These are phyloP conservation scores for Bauhinia variegata DNA, from an alignment of 306 rosid genomes.

Conservation along the genomic window DNA sequence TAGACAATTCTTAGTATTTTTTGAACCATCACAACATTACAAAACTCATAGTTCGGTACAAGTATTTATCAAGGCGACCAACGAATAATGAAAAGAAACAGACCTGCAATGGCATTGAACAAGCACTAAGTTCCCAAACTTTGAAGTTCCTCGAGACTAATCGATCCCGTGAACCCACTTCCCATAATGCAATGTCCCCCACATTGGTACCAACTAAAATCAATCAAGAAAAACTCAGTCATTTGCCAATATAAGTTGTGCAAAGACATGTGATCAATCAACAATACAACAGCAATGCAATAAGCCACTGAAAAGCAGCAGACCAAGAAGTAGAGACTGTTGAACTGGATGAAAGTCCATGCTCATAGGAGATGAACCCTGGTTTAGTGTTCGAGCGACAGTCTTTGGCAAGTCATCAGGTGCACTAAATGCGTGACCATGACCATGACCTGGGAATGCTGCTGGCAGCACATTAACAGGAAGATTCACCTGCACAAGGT, in stretches of 20 bases:
- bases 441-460: slow-evolving; percentile 66
- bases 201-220: slow-evolving; percentile 88
- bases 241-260: slow-evolving; percentile 27
- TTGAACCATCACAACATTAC: slow-evolving; percentile 24
- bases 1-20: slow-evolving; percentile 36
- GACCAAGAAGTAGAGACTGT: slow-evolving; percentile 53
- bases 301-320: slow-evolving; percentile 31
- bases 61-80: slow-evolving; percentile 16
- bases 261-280: slow-evolving; percentile 13
- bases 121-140: slow-evolving; percentile 92
- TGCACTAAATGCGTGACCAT: slow-evolving; percentile 72
- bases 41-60: slow-evolving; percentile 3
- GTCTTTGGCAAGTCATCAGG: slow-evolving; percentile 65
- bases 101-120: slow-evolving; percentile 95
- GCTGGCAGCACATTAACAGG: slow-evolving; percentile 89
- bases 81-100: slow-evolving; percentile 18
- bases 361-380: slow-evolving; percentile 26
- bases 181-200: slow-evolving; percentile 98
- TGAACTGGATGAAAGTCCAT: slow-evolving; percentile 42
- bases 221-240: slow-evolving; percentile 16
- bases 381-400: slow-evolving; percentile 20
- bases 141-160: slow-evolving; percentile 79
- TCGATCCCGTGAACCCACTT: slow-evolving; percentile 89
- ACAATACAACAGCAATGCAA: slow-evolving; percentile 15
- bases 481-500: slow-evolving; percentile 75